Conservation (phyloP, 257 asterid species). For the Handroanthus guayacan region DNA sequence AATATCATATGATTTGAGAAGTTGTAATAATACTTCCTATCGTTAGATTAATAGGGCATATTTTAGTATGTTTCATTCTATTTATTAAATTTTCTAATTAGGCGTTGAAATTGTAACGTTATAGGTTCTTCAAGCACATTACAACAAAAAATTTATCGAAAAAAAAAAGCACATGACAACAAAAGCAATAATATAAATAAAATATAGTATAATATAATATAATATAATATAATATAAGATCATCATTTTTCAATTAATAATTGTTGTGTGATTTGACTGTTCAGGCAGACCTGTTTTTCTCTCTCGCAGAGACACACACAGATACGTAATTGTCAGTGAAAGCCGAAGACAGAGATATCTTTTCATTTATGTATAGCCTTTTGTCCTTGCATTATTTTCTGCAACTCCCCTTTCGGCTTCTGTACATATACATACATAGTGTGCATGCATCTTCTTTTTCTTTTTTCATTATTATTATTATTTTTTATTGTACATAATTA, state of each 20-base stretch:
- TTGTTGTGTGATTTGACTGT: constrained; percentile 59
- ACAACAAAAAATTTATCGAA: no score
- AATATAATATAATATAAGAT: no score
- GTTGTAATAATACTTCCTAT: no score
- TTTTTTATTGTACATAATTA: no score
- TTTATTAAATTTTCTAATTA: no score
- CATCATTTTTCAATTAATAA: not conserved
- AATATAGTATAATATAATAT: not conserved
- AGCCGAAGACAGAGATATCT: constrained; percentile 47
- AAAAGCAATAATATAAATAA: not conserved
- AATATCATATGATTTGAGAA: no score
- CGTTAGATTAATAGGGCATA: no score
- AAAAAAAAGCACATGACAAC: no score
- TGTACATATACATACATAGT: constrained; percentile 4
- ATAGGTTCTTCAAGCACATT: no score
- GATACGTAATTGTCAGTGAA: constrained; percentile 64
- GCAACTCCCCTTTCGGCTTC: constrained; percentile 29
- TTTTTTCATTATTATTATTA: not conserved
- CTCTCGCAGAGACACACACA: constrained; percentile 48
- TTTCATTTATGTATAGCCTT: constrained; percentile 43
- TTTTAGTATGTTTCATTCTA: no score
- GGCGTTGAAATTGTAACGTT: no score
- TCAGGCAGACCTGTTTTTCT: constrained; percentile 44
- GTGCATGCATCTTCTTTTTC: not conserved
- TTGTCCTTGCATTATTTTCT: constrained; percentile 46